These are phyloP conservation scores for Diaporthe sp. DNA, from an alignment of 2,329 filamentous ascomycete species.

Conservation along the genomic window DNA sequence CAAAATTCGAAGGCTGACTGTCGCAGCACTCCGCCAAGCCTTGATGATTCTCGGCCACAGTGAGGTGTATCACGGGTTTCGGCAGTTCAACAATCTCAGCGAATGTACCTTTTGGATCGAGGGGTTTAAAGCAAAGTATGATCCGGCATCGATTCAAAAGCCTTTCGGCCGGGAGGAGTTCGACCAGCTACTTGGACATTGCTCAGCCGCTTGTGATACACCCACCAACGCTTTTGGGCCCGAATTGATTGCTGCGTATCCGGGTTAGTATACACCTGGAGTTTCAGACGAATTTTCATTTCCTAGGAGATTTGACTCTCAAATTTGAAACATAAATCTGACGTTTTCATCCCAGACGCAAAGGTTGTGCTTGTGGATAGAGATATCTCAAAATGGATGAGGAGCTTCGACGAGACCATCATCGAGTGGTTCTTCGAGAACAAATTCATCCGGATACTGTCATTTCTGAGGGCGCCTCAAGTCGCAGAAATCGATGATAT, in stretches of 20 bases:
- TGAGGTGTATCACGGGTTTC: conserved; percentile 1
- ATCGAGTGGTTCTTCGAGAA: conserved; percentile 34
- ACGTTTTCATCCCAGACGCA: conserved; percentile 44
- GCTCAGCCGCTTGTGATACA: conserved; percentile 53
- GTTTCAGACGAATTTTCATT: too few relatives aligned
- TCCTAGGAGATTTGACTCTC: too few relatives aligned
- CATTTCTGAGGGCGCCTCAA: background rate
- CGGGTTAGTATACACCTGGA: background rate
- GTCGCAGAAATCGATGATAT: conserved; percentile 22
- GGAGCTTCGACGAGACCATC: conserved; percentile 47
- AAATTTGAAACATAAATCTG: background rate
- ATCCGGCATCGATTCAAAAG: conserved; percentile 37
- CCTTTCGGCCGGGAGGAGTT: conserved; percentile 42
- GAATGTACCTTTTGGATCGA: conserved; percentile 42
- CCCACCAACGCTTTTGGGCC: conserved; percentile 50
- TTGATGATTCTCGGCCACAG: background rate
- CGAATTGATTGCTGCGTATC: conserved; percentile 58
- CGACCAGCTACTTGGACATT: conserved; percentile 42
- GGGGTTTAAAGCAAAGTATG: conserved; percentile 41
- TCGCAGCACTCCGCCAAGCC: background rate
- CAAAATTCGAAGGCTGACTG: background rate
- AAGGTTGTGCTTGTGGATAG: conserved; percentile 53
- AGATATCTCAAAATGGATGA: conserved; percentile 49
- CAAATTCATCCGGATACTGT: conserved; percentile 38
- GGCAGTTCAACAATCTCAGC: conserved; percentile 17